Conservation (phyloP, 1,284 basidiomycete genomes). For the Malassezia equina region DNA sequence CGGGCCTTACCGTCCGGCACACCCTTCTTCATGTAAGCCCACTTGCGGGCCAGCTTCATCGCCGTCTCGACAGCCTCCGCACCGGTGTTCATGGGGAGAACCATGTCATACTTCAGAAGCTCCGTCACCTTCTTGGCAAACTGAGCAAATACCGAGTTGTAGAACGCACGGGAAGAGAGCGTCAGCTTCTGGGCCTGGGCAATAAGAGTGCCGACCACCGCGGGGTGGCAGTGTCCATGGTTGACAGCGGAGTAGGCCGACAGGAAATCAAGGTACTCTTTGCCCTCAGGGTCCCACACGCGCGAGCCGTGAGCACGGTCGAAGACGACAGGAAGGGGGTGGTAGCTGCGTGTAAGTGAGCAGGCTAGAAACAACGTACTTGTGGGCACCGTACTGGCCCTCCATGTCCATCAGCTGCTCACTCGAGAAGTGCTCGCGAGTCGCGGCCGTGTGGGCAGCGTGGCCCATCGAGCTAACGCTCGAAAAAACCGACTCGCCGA, state of each 20-base stretch:
- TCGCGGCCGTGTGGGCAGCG: conserved; percentile 17
- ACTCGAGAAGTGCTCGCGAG: conserved; percentile 40
- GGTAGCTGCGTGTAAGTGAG: conserved; percentile 67
- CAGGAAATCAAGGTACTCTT: conserved; percentile 60
- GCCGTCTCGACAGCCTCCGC: conserved; percentile 78
- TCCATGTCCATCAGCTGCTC: conserved; percentile 70
- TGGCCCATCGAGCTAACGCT: conserved; percentile 7
- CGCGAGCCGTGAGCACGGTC: conserved; percentile 78
- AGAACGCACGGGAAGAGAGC: conserved; percentile 88
- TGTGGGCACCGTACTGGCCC: conserved; percentile 72
- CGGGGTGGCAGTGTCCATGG: conserved; percentile 88
- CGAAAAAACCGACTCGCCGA: not conserved
- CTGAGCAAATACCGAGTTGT: conserved; percentile 78
- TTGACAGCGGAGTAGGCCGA: conserved; percentile 83
- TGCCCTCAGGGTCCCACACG: conserved; percentile 90
- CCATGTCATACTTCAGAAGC: conserved; percentile 60
- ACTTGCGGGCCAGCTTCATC: conserved; percentile 50
- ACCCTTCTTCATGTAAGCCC: conserved; percentile 57
- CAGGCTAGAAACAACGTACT: conserved; percentile 54
- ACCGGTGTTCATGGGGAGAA: conserved; percentile 98
- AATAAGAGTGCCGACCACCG: conserved; percentile 68
- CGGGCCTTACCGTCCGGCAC: conserved; percentile 73
- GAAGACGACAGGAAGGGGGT: conserved; percentile 88
- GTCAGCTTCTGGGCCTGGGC: conserved; percentile 82
- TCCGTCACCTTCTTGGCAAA: conserved; percentile 78